A percentile compares a stretch with the other conserved stretches of the same genome.
These are phyloP conservation scores for Parachaetomium inaequale DNA, from an alignment of 495 filamentous ascomycete genomes.

Conservation along the genomic window DNA sequence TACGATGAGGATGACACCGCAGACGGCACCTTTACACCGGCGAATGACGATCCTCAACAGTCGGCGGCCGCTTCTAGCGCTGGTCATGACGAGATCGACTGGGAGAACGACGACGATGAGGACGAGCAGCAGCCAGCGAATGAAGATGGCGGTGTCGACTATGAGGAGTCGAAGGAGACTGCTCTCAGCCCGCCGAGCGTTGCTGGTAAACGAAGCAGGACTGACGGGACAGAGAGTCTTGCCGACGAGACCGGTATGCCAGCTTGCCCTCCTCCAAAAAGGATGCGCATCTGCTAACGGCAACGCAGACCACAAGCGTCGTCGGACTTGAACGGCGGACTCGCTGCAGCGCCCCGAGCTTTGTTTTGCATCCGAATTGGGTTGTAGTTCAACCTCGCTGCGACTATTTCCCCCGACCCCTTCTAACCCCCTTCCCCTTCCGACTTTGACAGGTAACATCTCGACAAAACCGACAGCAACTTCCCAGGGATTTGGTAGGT, in stretches of 20 bases:
- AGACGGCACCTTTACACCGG: constrained; percentile 11
- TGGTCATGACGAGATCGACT: constrained; percentile 44
- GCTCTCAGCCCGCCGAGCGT: constrained; percentile 16
- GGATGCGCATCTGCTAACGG: constrained; percentile 26
- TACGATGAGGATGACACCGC: constrained; percentile 42
- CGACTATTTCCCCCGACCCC: constrained; percentile 14
- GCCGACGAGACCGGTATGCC: constrained; percentile 43
- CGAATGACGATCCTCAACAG: constrained; percentile 14
- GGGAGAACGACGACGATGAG: constrained; percentile 40
- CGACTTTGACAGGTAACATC: constrained; percentile 16
- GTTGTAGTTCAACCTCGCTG: constrained; percentile 31
- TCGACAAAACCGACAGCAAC: background rate
- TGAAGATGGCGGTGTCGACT: constrained; percentile 31
- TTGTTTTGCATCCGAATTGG: background rate
- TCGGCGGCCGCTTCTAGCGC: constrained; percentile 2
- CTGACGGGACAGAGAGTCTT: constrained; percentile 32
- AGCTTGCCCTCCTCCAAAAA: background rate
- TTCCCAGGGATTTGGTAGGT: background rate
- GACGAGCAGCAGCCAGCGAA: constrained; percentile 20
- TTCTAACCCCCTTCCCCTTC: constrained; percentile 5
- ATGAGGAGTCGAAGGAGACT: constrained; percentile 19
- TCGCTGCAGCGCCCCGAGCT: constrained; percentile 10
- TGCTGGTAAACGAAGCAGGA: constrained; percentile 29
- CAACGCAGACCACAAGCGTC: constrained; percentile 47
- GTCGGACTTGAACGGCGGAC: constrained; percentile 41